Evolutionary conservation across 2,329 filamentous ascomycete genomes (phyloP).

Genomic region (Colletotrichum sublineola): DNA sequence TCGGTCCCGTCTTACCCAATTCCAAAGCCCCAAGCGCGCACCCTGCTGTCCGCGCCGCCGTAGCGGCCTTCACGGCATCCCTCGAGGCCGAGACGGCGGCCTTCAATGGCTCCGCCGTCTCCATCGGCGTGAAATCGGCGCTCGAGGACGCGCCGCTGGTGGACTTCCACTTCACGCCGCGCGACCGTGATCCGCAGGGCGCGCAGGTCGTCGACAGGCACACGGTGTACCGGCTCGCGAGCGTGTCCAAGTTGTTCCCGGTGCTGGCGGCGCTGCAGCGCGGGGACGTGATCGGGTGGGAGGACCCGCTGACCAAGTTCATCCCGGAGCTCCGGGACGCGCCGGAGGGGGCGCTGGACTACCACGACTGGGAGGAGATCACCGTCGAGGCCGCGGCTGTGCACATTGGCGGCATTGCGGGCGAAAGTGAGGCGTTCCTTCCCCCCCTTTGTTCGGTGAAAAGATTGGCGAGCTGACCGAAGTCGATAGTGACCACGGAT

Average conservation of each 20-base stretch:
- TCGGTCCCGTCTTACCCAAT: slow-evolving; percentile 37
- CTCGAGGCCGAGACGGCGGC: slow-evolving; percentile 33
- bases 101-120: slow-evolving; percentile 46
- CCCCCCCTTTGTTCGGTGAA: background rate
- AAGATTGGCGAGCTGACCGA: slow-evolving; percentile 4
- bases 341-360: slow-evolving; percentile 48
- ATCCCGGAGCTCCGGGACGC: slow-evolving; percentile 54
- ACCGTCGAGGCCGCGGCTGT: slow-evolving; percentile 60
- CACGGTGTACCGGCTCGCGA: slow-evolving; percentile 57
- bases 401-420: slow-evolving; percentile 59
- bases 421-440: slow-evolving; percentile 50
- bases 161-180: slow-evolving; percentile 47
- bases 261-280: slow-evolving; percentile 39
- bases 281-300: slow-evolving; percentile 44
- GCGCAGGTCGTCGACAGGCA: slow-evolving; percentile 49
- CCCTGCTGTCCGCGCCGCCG: slow-evolving; percentile 35
- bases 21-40: slow-evolving; percentile 31
- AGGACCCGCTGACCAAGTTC: slow-evolving; percentile 61
- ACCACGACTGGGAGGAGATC: slow-evolving; percentile 61
- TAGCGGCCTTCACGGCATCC: slow-evolving; percentile 20
- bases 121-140: slow-evolving; percentile 46
- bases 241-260: slow-evolving; percentile 55
- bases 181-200: slow-evolving; percentile 39
- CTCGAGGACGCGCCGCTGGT: slow-evolving; percentile 46
- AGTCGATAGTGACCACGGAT: slow-evolving; percentile 50